phyloP scores from a whole-genome alignment of 1,284 basidiomycete genomes.

The Phlebopus sp. region DNA sequence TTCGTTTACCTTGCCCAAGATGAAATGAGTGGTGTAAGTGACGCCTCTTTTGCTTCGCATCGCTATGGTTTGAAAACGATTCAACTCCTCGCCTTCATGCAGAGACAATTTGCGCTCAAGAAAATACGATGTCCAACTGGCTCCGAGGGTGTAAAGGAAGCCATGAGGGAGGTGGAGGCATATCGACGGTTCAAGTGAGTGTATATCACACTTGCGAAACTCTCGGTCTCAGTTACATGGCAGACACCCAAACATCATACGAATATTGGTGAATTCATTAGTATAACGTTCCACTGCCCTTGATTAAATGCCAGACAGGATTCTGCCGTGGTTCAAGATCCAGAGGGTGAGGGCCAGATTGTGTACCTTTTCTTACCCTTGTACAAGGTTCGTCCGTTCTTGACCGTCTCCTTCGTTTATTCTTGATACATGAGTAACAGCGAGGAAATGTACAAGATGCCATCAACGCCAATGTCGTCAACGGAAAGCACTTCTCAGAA shows the following conservation, averaged over 20 bases:
- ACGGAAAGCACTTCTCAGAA: slow-evolving; percentile 83
- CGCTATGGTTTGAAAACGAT: background rate
- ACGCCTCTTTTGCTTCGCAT: background rate
- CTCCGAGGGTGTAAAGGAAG: slow-evolving; percentile 77
- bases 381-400: slow-evolving; percentile 58
- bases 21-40: slow-evolving; percentile 70
- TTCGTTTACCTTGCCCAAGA: slow-evolving; percentile 94
- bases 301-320: slow-evolving; percentile 48
- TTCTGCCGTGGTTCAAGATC: slow-evolving; percentile 92
- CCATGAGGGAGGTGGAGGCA: slow-evolving; percentile 89
- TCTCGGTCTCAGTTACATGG: slow-evolving; percentile 3
- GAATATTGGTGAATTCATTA: slow-evolving; percentile 60
- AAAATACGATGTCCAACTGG: slow-evolving; percentile 88
- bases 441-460: slow-evolving; percentile 93
- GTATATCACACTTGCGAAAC: background rate
- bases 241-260: slow-evolving; percentile 88
- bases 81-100: slow-evolving; percentile 8
- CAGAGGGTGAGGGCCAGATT: slow-evolving; percentile 90
- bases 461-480: slow-evolving; percentile 85
- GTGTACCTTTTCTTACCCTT: slow-evolving; percentile 92
- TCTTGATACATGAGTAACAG: slow-evolving; percentile 37
- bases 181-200: slow-evolving; percentile 87
- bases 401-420: background rate
- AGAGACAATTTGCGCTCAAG: slow-evolving; percentile 91
- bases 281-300: background rate